Evolutionary conservation across 2,329 filamentous ascomycete species (phyloP).

Genomic region (Sporothrix luriei): DNA sequence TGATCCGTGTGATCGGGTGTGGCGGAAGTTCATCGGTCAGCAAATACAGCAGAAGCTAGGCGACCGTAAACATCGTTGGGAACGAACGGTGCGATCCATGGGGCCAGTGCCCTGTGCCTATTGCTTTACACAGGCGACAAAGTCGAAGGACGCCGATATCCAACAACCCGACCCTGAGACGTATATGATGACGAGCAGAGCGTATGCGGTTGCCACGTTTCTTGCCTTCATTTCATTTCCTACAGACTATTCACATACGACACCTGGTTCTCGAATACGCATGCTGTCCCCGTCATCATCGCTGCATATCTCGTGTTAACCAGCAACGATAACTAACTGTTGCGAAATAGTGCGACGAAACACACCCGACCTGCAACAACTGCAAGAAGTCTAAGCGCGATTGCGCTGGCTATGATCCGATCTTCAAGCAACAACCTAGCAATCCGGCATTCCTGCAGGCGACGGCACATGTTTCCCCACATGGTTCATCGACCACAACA

Average conservation of each 20-base stretch:
- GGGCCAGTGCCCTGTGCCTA: not conserved
- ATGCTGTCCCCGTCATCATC: no score
- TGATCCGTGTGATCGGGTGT: not conserved
- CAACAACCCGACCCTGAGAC: not conserved
- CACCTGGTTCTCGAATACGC: not conserved
- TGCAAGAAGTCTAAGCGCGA: constrained; percentile 88
- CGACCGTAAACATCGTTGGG: not conserved
- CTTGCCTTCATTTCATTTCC: not conserved
- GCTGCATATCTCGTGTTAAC: no score
- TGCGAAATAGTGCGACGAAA: constrained; percentile 83
- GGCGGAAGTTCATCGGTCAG: not conserved
- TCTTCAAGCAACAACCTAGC: constrained; percentile 72
- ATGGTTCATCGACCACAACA: constrained; percentile 3
- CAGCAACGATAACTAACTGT: no score
- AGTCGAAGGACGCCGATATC: no score
- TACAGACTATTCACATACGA: not conserved
- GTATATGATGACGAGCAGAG: no score
- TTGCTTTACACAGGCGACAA: not conserved
- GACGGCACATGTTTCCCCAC: not conserved
- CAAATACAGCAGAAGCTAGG: not conserved
- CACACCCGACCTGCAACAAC: constrained; percentile 87
- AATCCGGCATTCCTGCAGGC: constrained; percentile 29
- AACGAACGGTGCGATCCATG: not conserved
- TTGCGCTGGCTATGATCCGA: constrained; percentile 82
- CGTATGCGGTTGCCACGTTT: not conserved